These are phyloP conservation scores for Mortierella sp. DNA, from an alignment of 371 early-diverging fungal genomes.

Conservation along the genomic window DNA sequence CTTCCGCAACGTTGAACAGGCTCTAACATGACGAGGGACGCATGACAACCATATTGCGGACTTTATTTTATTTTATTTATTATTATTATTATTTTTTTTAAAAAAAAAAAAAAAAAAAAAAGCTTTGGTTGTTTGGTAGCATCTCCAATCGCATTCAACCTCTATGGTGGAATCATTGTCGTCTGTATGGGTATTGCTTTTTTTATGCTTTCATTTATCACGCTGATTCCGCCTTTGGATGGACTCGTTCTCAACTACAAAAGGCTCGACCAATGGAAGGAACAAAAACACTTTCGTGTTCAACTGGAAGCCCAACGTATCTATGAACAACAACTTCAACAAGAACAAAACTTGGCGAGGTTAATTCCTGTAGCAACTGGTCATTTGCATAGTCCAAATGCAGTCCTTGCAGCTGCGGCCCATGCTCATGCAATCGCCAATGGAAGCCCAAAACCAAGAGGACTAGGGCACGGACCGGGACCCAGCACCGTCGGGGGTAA, in stretches of 20 bases:
- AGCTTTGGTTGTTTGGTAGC: constrained; percentile 51
- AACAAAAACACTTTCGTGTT: constrained; percentile 45
- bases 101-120: not conserved
- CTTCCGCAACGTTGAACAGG: not conserved
- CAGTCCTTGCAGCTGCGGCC: constrained; percentile 7
- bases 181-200: constrained; percentile 51
- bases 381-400: constrained; percentile 22
- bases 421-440: constrained; percentile 24
- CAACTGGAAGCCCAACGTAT: constrained; percentile 47
- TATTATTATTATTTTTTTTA: not conserved
- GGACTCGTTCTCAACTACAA: constrained; percentile 43
- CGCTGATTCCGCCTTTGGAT: constrained; percentile 41
- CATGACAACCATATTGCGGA: not conserved
- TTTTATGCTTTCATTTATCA: constrained; percentile 45
- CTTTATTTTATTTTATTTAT: not conserved
- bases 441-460: constrained; percentile 19
- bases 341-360: constrained; percentile 36
- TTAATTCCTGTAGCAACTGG: constrained; percentile 11
- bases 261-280: constrained; percentile 45
- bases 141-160: constrained; percentile 41
- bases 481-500: no score
- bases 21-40: no score
- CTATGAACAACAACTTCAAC: constrained; percentile 49
- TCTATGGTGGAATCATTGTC: constrained; percentile 49
- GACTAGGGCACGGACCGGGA: no score